Evolutionary conservation across 2,329 filamentous ascomycete genomes (phyloP).

Genomic region (Pseudomassariella vexata): DNA sequence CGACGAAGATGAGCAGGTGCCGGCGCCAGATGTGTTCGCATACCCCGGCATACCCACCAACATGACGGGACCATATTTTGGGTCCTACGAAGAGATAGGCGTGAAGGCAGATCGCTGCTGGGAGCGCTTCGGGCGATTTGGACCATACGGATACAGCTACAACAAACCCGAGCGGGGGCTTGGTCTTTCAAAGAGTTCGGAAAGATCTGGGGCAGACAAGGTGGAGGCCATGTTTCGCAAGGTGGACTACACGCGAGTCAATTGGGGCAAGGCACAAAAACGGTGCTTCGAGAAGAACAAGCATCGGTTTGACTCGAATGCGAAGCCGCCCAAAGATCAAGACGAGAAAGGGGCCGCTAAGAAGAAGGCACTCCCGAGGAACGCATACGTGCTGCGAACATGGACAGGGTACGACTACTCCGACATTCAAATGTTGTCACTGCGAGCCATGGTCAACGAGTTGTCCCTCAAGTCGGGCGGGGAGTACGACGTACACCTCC

Average conservation of each 20-base stretch:
- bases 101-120: conserved; percentile 62
- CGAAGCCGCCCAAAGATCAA: conserved; percentile 4
- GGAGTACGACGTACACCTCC: conserved; percentile 55
- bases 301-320: conserved; percentile 34
- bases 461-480: conserved; percentile 58
- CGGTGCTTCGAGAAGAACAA: conserved; percentile 40
- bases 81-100: conserved; percentile 56
- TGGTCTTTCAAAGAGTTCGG: conserved; percentile 52
- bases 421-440: conserved; percentile 57
- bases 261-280: conserved; percentile 27
- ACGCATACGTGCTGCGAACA: conserved; percentile 59
- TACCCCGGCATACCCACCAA: conserved; percentile 57
- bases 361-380: conserved; percentile 32
- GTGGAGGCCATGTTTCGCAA: conserved; percentile 28
- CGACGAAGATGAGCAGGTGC: conserved; percentile 37
- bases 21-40: conserved; percentile 32
- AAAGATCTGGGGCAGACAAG: conserved; percentile 53
- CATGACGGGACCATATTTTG: conserved; percentile 60
- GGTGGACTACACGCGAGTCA: conserved; percentile 28
- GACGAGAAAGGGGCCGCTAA: conserved; percentile 12
- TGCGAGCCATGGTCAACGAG: conserved; percentile 61
- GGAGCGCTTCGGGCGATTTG: conserved; percentile 62
- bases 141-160: conserved; percentile 65
- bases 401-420: conserved; percentile 62
- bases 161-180: conserved; percentile 56